phyloP scores from a whole-genome alignment of 352 stramenopile species.

The Elongisporangium undulatum region DNA sequence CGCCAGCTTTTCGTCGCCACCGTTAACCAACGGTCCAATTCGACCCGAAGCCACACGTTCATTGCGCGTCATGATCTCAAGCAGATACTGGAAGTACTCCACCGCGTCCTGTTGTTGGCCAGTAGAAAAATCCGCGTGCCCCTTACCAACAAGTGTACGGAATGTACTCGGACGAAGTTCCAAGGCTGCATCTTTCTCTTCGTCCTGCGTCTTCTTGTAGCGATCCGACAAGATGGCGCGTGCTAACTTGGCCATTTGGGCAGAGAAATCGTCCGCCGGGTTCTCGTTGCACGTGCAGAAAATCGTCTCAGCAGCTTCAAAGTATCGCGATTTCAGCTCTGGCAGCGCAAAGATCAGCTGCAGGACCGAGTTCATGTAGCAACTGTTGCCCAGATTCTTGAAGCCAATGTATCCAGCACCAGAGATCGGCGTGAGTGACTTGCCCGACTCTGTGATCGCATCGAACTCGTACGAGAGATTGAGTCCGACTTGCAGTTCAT shows the following conservation, averaged over 20 bases:
- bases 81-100: conserved; percentile 96
- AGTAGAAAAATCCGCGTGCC: conserved; percentile 95
- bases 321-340: conserved; percentile 72
- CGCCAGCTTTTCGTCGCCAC: conserved; percentile 19
- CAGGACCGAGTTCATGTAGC: conserved; percentile 98
- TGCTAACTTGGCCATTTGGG: conserved; percentile 93
- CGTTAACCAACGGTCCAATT: conserved; percentile 39
- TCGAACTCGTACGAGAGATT: conserved; percentile 99
- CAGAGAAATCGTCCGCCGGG: conserved; percentile 79
- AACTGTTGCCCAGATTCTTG: conserved; percentile 99
- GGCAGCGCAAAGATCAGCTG: conserved; percentile 91
- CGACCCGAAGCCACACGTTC: conserved; percentile 62
- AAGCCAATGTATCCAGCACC: conserved; percentile 94
- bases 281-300: conserved; percentile 33
- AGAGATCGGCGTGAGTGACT: conserved; percentile 87
- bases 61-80: conserved; percentile 89
- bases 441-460: conserved; percentile 96
- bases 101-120: conserved; percentile 97
- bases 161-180: conserved; percentile 88
- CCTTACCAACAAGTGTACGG: conserved; percentile 92
- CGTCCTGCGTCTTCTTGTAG: conserved; percentile 66
- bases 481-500: conserved; percentile 96
- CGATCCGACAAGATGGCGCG: conserved; percentile 82
- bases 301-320: conserved; percentile 49
- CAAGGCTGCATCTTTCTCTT: conserved; percentile 31